A percentile compares a stretch with the other conserved stretches of the same genome.
Conservation (phyloP, 2,329 filamentous ascomycete genomes). For the Macrophomina phaseolina region DNA sequence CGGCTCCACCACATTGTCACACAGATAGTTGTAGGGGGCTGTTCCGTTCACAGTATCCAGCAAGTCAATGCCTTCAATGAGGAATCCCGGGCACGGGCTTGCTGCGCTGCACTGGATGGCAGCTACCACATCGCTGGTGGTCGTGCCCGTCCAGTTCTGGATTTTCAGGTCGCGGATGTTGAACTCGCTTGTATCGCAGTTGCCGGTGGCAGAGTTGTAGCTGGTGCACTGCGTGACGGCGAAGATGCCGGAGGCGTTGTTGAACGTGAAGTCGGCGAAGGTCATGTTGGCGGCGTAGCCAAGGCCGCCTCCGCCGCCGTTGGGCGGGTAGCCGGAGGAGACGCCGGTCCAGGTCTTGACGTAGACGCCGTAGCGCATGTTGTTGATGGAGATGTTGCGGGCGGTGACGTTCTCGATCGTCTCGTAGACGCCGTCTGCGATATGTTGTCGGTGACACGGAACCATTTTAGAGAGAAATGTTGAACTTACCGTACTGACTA, state of each 20-base stretch:
- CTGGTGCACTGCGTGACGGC: slow-evolving; percentile 50
- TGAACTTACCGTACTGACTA: slow-evolving; percentile 53
- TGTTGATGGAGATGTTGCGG: slow-evolving; percentile 53
- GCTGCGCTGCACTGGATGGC: slow-evolving; percentile 40
- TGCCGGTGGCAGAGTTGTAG: slow-evolving; percentile 43
- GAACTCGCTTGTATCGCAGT: slow-evolving; percentile 50
- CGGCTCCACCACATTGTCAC: slow-evolving; percentile 32
- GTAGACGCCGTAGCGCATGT: slow-evolving; percentile 58
- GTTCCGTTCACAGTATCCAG: slow-evolving; percentile 31
- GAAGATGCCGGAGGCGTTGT: slow-evolving; percentile 40
- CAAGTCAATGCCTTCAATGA: slow-evolving; percentile 31
- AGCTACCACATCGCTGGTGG: slow-evolving; percentile 30
- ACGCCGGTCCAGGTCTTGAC: slow-evolving; percentile 66
- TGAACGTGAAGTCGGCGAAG: slow-evolving; percentile 43
- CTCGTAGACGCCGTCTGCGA: slow-evolving; percentile 12
- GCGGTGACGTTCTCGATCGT: slow-evolving; percentile 48
- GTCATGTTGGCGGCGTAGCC: slow-evolving; percentile 50
- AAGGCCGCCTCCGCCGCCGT: slow-evolving; percentile 63
- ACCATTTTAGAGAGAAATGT: background rate
- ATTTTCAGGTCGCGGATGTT: slow-evolving; percentile 45
- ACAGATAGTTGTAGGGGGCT: slow-evolving; percentile 32
- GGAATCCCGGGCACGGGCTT: slow-evolving; percentile 35
- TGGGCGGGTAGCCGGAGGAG: slow-evolving; percentile 58
- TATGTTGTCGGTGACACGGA: background rate
- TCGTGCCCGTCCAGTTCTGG: slow-evolving; percentile 40